Evolutionary conservation across 1,139 yeast species (phyloP).

Genomic region (Candida sp.): DNA sequence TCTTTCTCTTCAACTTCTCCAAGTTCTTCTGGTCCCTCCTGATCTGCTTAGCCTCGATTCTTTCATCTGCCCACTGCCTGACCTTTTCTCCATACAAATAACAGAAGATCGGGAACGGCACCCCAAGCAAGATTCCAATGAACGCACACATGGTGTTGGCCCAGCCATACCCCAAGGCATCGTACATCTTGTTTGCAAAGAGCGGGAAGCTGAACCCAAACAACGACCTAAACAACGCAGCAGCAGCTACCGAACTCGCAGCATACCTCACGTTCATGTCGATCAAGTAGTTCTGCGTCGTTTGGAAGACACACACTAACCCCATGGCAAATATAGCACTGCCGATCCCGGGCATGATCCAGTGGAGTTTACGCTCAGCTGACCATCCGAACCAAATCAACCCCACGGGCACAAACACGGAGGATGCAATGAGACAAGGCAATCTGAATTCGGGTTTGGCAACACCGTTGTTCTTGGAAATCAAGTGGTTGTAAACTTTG

Average conservation of each 20-base stretch:
- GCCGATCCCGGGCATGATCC: conserved; percentile 53
- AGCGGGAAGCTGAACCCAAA: conserved; percentile 50
- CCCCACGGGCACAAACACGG: conserved; percentile 43
- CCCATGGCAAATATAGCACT: conserved; percentile 49
- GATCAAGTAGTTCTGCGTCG: conserved; percentile 46
- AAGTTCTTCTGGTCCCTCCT: conserved; percentile 36
- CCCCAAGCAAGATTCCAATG: conserved; percentile 41
- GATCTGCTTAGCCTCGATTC: conserved; percentile 36
- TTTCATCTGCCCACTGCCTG: conserved; percentile 38
- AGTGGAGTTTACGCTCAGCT: conserved; percentile 41
- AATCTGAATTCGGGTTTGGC: conserved; percentile 48
- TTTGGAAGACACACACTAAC: conserved; percentile 47
- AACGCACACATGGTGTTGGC: conserved; percentile 50
- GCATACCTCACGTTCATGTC: conserved; percentile 50
- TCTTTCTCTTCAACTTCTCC: conserved; percentile 25
- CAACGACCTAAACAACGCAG: conserved; percentile 48
- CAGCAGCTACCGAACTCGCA: conserved; percentile 51
- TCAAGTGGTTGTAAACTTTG: conserved; percentile 30
- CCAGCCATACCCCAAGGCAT: conserved; percentile 46
- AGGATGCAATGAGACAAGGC: conserved; percentile 43
- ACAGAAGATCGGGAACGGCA: conserved; percentile 50
- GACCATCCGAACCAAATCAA: conserved; percentile 54
- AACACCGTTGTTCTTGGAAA: conserved; percentile 35
- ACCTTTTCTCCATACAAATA: conserved; percentile 43
- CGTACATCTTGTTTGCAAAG: conserved; percentile 45